Percentiles rank a stretch among this genome's conserved stretches.
These are phyloP conservation scores for Lotus japonicus DNA, from an alignment of 306 rosid species.

Conservation along the genomic window DNA sequence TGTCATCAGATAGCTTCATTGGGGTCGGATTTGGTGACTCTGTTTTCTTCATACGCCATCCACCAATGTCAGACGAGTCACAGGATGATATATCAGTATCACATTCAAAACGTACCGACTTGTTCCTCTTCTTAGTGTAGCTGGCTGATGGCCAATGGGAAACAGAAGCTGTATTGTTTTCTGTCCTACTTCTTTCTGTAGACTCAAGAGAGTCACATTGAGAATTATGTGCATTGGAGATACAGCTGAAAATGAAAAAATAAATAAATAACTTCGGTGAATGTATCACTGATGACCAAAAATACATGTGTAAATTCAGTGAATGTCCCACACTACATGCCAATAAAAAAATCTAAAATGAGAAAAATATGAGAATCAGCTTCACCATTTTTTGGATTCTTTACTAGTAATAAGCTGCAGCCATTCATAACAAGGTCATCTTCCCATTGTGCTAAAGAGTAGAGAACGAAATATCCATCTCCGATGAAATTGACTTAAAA, in stretches of 20 bases:
- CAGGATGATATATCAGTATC: slow-evolving; percentile 38
- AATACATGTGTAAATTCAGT: not conserved
- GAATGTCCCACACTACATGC: not conserved
- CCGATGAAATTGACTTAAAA: not conserved
- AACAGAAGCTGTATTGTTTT: slow-evolving; percentile 22
- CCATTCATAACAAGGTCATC: not conserved
- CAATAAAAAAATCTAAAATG: not conserved
- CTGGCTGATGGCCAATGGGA: slow-evolving; percentile 30
- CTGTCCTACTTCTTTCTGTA: slow-evolving; percentile 12
- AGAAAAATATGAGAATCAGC: not conserved
- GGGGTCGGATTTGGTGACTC: slow-evolving; percentile 64
- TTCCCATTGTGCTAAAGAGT: not conserved
- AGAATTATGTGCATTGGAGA: slow-evolving; percentile 22
- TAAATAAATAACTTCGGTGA: not conserved
- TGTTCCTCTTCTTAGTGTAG: slow-evolving; percentile 33
- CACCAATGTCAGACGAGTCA: slow-evolving; percentile 33
- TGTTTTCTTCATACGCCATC: slow-evolving; percentile 23
- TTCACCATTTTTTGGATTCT: not conserved
- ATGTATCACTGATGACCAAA: not conserved
- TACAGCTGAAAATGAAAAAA: slow-evolving; percentile 26
- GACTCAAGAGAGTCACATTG: slow-evolving; percentile 6
- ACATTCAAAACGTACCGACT: slow-evolving; percentile 64
- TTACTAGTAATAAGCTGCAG: not conserved
- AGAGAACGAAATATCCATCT: not conserved
- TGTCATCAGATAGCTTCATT: slow-evolving; percentile 56